These are phyloP conservation scores for Aspergillus texensis DNA, from an alignment of 2,329 filamentous ascomycete genomes.

Conservation along the genomic window DNA sequence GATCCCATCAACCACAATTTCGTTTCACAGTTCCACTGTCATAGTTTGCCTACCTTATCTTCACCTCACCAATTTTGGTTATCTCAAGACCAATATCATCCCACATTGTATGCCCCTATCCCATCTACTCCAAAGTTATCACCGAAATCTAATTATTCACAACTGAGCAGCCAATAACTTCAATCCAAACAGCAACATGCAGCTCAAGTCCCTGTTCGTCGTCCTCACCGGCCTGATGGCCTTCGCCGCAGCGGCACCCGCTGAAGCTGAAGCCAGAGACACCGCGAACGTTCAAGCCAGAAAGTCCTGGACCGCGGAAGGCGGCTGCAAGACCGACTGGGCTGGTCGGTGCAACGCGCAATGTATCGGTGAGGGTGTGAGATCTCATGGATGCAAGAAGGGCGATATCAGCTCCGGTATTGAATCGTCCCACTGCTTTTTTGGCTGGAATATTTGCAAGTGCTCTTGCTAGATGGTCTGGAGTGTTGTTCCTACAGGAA, in stretches of 20 bases:
- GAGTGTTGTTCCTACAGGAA: neutral
- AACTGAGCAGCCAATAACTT: neutral
- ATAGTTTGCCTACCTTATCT: neutral
- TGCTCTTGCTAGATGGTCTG: neutral
- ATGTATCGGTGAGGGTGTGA: neutral
- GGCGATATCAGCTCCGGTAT: neutral
- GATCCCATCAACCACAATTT: neutral
- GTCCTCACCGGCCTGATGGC: neutral
- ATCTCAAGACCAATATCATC: neutral
- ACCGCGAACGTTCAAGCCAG: neutral
- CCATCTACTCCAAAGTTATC: rapidly evolving
- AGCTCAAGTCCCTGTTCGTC: neutral
- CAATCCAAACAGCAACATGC: neutral
- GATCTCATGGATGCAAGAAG: neutral
- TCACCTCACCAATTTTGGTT: neutral
- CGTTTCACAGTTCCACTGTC: neutral
- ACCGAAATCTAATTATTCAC: neutral
- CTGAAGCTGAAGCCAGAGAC: neutral
- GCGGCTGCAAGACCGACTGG: neutral
- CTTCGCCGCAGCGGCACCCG: neutral
- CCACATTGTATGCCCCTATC: neutral
- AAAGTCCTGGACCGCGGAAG: neutral
- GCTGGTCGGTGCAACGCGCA: neutral
- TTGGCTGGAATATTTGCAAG: neutral
- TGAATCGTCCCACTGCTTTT: neutral